These are phyloP conservation scores for Daldinia eschscholtzii DNA, from an alignment of 2,329 filamentous ascomycete genomes.

Conservation along the genomic window DNA sequence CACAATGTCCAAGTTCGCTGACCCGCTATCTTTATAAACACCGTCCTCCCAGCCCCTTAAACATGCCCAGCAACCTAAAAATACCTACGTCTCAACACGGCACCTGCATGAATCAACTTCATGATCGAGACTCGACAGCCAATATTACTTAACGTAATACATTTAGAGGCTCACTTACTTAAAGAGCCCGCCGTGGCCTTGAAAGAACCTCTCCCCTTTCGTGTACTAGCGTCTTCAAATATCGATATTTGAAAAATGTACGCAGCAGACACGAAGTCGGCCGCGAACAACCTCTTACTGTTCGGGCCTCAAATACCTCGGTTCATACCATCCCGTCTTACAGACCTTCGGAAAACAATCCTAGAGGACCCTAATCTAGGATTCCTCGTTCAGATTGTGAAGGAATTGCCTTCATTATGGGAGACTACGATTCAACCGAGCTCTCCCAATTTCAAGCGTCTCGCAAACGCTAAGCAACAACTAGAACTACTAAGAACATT, in stretches of 20 bases:
- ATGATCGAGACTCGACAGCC: slow-evolving; percentile 7
- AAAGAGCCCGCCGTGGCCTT: background rate
- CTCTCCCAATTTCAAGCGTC: background rate
- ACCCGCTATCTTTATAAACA: slow-evolving; percentile 1
- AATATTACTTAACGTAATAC: slow-evolving; percentile 18
- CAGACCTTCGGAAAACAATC: slow-evolving; percentile 20
- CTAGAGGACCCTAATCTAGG: slow-evolving; percentile 13
- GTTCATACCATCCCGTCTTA: slow-evolving; percentile 19
- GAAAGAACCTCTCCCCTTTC: background rate
- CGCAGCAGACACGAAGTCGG: slow-evolving; percentile 5
- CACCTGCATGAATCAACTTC: slow-evolving; percentile 25
- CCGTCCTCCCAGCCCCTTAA: background rate
- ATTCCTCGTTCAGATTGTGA: slow-evolving; percentile 18
- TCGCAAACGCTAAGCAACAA: slow-evolving; percentile 6
- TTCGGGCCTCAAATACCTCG: slow-evolving; percentile 29
- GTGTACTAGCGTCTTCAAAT: background rate
- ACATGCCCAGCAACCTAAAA: background rate
- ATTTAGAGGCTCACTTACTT: background rate
- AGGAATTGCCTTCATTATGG: slow-evolving; percentile 21
- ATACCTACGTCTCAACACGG: slow-evolving; percentile 12
- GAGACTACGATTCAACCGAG: slow-evolving; percentile 5
- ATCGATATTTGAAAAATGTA: slow-evolving; percentile 17
- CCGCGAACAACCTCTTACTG: slow-evolving; percentile 17
- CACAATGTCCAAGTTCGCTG: background rate
- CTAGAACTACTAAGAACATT: slow-evolving; percentile 15